Base-by-base conservation (phyloP, 2,329 filamentous ascomycete species). In the Pseudonectria buxi region DNA sequence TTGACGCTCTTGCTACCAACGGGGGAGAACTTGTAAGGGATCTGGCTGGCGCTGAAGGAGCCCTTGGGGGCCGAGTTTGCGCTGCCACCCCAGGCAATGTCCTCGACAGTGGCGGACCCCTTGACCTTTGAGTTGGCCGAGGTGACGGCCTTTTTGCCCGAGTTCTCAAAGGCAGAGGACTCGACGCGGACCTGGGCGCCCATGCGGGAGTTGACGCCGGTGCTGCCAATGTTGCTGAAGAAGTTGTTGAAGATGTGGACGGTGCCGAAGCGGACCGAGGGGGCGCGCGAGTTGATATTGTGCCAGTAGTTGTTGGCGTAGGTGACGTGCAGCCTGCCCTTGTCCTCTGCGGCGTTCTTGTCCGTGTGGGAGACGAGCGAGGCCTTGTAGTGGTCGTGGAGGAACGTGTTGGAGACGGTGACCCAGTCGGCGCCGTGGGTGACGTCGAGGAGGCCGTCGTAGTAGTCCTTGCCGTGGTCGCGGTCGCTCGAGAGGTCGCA, bases 271-370 rank as follows among this genome's bases (percentile, higher is more conserved):
- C 79, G 77, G 55, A 82, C 55, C 4, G 71, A 75, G 4, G 81
- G 80, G 1, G 62, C 64, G 36, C 80, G 78, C 7, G 73, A 78
- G 67, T 80, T 77, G 54, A 81, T 59, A 64, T 82, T 80, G 46
- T 54, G 51, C 68, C 69, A 83, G 65, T 74, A 67, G 71, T 83
- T 83, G 67, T 81, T 74, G 61, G 71, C 69, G 56, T 79, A 81
- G 37, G 80, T 83, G 36, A 84, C 64, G 53, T 65, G 72, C 30
- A 83, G 66, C 53, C 78, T 67, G 45, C 78, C 78, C 7, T 54
- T 72, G 61, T 84, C 80, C 51, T 78, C 72, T 28, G 47, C 58
- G 13, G 50, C 60, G 61, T 79, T 79, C 59, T 37, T 67, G 63
- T 80, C 72, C 12, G 67, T 72, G 68, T 81, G 76, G 14, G 73